These are phyloP conservation scores for Calonectria naviculata DNA, from an alignment of 2,329 filamentous ascomycete species.

Conservation along the genomic window DNA sequence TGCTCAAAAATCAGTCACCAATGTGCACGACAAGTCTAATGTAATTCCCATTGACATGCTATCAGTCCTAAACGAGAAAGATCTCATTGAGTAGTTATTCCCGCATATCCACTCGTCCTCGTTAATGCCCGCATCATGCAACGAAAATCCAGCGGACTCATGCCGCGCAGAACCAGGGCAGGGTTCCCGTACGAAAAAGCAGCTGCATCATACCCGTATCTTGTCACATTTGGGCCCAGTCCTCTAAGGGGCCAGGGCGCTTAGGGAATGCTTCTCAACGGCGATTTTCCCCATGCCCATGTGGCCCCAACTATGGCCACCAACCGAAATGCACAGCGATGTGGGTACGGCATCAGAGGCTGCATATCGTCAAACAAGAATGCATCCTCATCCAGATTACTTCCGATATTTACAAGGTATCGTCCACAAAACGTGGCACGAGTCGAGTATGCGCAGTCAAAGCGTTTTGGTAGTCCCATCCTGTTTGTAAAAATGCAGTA, in stretches of 20 bases:
- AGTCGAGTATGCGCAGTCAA: not conserved
- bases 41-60: not conserved
- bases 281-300: conserved; percentile 1
- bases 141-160: not conserved
- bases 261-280: conserved; percentile 1
- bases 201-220: conserved; percentile 2
- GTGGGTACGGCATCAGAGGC: not conserved
- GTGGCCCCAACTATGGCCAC: conserved; percentile 13
- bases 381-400: not conserved
- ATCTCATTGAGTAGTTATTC: not conserved
- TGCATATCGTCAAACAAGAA: not conserved
- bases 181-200: conserved; percentile 2
- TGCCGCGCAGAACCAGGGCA: conserved; percentile 3
- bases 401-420: not conserved
- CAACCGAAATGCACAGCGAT: conserved; percentile 2
- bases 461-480: not conserved
- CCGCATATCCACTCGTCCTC: not conserved
- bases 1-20: not conserved
- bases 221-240: conserved; percentile 13
- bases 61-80: not conserved
- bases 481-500: not conserved
- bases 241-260: conserved; percentile 4
- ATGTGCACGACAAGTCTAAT: not conserved
- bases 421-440: not conserved
- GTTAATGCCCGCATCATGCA: not conserved